A percentile compares a stretch with the other conserved stretches of the same genome.
These are phyloP conservation scores for Crithidia expoeki DNA, from an alignment of 208 protist genomes.

Conservation along the genomic window DNA sequence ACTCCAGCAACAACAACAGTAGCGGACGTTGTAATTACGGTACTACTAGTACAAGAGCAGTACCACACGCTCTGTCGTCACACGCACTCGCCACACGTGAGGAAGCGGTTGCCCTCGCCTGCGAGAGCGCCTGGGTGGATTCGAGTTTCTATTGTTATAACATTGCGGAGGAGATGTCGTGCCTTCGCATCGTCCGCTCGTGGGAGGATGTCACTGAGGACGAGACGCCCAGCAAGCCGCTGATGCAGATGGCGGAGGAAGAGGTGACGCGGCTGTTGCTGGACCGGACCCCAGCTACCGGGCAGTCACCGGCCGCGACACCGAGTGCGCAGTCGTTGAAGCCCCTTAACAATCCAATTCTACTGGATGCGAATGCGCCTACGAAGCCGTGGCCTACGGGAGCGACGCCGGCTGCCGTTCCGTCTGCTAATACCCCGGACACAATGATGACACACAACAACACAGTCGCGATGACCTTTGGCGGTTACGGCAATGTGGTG, in stretches of 20 bases:
- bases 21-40: neutral
- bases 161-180: slow-evolving; percentile 37
- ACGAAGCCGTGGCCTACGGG: neutral
- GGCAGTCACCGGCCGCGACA: neutral
- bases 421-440: neutral
- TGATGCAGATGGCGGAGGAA: slow-evolving; percentile 11
- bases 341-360: neutral
- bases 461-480: neutral
- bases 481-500: neutral
- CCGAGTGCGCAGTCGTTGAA: slow-evolving; percentile 6
- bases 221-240: neutral
- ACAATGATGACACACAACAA: no score
- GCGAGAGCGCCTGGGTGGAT: slow-evolving; percentile 41
- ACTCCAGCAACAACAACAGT: neutral
- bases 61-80: neutral
- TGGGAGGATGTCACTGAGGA: slow-evolving; percentile 15
- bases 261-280: slow-evolving; percentile 15
- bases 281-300: slow-evolving; percentile 4
- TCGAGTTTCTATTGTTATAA: slow-evolving; percentile 45
- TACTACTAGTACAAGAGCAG: neutral
- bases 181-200: slow-evolving; percentile 29
- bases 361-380: neutral
- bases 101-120: slow-evolving; percentile 30
- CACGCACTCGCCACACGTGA: slow-evolving; percentile 11
- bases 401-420: neutral